Percentiles rank a stretch among this genome's conserved stretches.
These are phyloP conservation scores for Fomitopsis pinicola DNA, from an alignment of 1,284 basidiomycete genomes.

Conservation along the genomic window DNA sequence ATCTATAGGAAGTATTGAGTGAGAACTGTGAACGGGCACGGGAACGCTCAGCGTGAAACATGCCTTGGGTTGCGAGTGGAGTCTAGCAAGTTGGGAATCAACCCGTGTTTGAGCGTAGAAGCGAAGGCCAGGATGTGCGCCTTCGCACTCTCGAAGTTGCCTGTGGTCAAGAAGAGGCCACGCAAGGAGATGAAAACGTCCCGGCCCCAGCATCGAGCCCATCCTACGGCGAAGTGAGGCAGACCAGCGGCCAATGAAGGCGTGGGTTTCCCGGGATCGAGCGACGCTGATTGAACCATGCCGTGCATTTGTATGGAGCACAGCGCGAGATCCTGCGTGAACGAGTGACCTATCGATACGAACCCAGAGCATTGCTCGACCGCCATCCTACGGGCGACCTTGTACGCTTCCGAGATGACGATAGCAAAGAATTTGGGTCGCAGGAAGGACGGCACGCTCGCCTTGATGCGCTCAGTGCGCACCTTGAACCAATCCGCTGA, in stretches of 20 bases:
- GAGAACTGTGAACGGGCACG: background rate
- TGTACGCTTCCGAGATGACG: conserved; percentile 86
- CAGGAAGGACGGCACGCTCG: conserved; percentile 76
- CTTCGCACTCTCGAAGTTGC: conserved; percentile 82
- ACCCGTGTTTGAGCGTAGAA: conserved; percentile 81
- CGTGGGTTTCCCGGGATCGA: conserved; percentile 65
- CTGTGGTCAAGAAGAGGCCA: conserved; percentile 89
- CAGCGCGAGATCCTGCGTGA: conserved; percentile 86
- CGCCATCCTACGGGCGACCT: conserved; percentile 75
- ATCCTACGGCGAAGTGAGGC: conserved; percentile 86
- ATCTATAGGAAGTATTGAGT: conserved; percentile 37
- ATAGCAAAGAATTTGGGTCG: conserved; percentile 93
- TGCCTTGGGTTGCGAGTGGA: conserved; percentile 80
- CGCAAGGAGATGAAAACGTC: conserved; percentile 94
- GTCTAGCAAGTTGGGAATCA: conserved; percentile 92
- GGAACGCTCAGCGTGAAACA: conserved; percentile 18
- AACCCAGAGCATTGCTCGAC: conserved; percentile 88
- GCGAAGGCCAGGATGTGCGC: conserved; percentile 88
- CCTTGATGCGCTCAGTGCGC: conserved; percentile 77
- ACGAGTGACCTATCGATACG: conserved; percentile 77
- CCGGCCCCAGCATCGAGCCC: conserved; percentile 96
- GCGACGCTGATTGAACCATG: conserved; percentile 81
- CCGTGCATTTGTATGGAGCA: conserved; percentile 92
- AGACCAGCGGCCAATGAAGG: conserved; percentile 91
- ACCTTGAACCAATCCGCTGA: conserved; percentile 83